Percentiles rank a stretch among this genome's conserved stretches.
Evolutionary conservation across 2,329 filamentous ascomycete species (phyloP).

Genomic region (Sclerotinia glacialis): DNA sequence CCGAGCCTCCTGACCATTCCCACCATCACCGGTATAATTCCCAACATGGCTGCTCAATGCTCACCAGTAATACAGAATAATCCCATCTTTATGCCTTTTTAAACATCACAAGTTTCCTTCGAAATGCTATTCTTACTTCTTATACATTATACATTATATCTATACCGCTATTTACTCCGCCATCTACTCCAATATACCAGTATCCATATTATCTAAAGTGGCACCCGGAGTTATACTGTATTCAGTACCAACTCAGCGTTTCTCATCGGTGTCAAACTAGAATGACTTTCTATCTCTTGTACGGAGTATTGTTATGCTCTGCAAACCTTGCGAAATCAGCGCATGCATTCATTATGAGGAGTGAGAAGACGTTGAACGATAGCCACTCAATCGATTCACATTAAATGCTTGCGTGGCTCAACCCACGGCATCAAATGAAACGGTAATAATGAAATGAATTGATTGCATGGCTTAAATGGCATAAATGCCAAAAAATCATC

Average conservation of each 20-base stretch:
- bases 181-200: too few relatives aligned
- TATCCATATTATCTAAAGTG: too few relatives aligned
- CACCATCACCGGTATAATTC: neutral
- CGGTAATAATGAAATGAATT: neutral
- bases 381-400: neutral
- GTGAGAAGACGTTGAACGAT: neutral
- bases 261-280: too few relatives aligned
- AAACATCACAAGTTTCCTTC: neutral
- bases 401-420: neutral
- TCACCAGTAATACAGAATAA: too few relatives aligned
- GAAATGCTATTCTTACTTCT: neutral
- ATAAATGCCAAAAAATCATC: slow-evolving; percentile 17
- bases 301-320: neutral
- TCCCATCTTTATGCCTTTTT: neutral
- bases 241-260: neutral
- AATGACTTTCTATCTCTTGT: neutral
- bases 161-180: too few relatives aligned
- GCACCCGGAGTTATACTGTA: neutral
- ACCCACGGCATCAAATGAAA: neutral
- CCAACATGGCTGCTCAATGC: too few relatives aligned
- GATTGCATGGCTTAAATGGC: neutral
- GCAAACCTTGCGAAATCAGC: neutral
- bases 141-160: too few relatives aligned
- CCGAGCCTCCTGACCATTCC: neutral
- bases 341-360: neutral